Base-by-base conservation (phyloP, 805 yeast genomes). In the Phaffomyces thermotolerans region DNA sequence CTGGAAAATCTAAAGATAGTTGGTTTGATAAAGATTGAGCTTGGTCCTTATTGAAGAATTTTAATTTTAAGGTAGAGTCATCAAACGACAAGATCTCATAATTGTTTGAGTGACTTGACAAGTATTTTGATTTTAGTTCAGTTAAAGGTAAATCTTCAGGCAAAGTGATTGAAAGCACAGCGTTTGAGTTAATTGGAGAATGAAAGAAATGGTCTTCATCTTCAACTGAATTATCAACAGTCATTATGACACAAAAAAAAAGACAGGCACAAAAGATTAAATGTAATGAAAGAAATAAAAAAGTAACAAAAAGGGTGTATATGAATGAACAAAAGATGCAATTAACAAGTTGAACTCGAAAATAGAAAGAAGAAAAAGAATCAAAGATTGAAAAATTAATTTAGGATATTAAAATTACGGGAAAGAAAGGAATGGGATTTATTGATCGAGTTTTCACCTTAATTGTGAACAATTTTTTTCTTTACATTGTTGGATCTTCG, bases 121-220 rank as follows among this genome's bases (percentile, higher is more conserved):
- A 34, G 33, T 31, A 36, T 14, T 31, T 27, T 4, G 32, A 8
- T 33, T 37, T 36, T 14, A 47, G 29, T 34, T 40, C 22, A 10
- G 37, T 38, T 6, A 50, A 32, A 8, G 45, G 32, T 8, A 41
- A 39, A 3, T 30, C 31, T 6, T 18, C 23, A n/a, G 27, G 9
- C 7, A 39, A 31, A 22, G 22, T 17, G 22, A 56, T 40, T 8
- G 57, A 44, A 14, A 56, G 42, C 10, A 56, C 40, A n/a, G 57
- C 58, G 29, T 56, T 56, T 32, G 56, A 51, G 46, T 52, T 55
- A 7, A 56, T 39, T 3, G 56, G 54, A 2, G 59, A 53, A 38
- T 48, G 52, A 47, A 45, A 56, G 30, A 39, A 33, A 39, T 40
- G 43, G 27, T 25, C 32, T 8, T 39, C 45, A 7, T 40, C 37